These are phyloP conservation scores for Waitea zeae DNA, from an alignment of 1,284 basidiomycete species.

Conservation along the genomic window DNA sequence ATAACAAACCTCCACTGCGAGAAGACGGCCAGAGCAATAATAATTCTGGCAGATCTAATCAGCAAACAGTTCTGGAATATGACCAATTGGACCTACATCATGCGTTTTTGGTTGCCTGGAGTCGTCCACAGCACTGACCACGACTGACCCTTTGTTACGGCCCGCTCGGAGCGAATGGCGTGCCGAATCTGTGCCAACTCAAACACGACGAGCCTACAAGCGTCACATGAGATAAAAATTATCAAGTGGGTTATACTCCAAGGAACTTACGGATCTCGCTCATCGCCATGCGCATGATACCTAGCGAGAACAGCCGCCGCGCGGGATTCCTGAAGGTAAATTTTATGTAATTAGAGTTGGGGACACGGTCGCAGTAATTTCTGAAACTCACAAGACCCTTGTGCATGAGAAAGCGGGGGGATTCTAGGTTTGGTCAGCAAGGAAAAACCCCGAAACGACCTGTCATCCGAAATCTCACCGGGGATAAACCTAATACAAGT, in stretches of 20 bases:
- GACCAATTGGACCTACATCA: too few relatives aligned
- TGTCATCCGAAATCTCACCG: slow-evolving; percentile 37
- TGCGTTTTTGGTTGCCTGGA: slow-evolving; percentile 32
- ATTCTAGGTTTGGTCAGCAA: slow-evolving; percentile 28
- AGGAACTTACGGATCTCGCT: slow-evolving; percentile 35
- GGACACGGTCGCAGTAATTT: too few relatives aligned
- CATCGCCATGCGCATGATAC: slow-evolving; percentile 41
- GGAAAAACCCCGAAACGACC: slow-evolving; percentile 26
- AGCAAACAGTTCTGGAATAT: too few relatives aligned
- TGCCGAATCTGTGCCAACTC: slow-evolving; percentile 46
- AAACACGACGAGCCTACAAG: slow-evolving; percentile 40
- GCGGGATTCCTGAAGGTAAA: slow-evolving; percentile 23
- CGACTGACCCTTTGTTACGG: slow-evolving; percentile 21
- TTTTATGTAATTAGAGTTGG: too few relatives aligned
- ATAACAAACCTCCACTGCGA: slow-evolving; percentile 50
- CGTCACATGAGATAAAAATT: too few relatives aligned
- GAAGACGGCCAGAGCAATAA: slow-evolving; percentile 41
- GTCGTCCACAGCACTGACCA: slow-evolving; percentile 31
- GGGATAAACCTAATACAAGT: slow-evolving; percentile 37
- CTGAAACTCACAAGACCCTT: slow-evolving; percentile 21
- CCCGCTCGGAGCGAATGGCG: slow-evolving; percentile 29
- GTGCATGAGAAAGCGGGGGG: slow-evolving; percentile 38
- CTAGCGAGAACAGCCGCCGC: slow-evolving; percentile 37
- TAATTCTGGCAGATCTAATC: too few relatives aligned
- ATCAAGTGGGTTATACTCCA: too few relatives aligned